Percentiles rank a stretch among this genome's conserved stretches.
Conservation (phyloP, 768 basidiomycete species). For the Agaricus sinodeliciosus region DNA sequence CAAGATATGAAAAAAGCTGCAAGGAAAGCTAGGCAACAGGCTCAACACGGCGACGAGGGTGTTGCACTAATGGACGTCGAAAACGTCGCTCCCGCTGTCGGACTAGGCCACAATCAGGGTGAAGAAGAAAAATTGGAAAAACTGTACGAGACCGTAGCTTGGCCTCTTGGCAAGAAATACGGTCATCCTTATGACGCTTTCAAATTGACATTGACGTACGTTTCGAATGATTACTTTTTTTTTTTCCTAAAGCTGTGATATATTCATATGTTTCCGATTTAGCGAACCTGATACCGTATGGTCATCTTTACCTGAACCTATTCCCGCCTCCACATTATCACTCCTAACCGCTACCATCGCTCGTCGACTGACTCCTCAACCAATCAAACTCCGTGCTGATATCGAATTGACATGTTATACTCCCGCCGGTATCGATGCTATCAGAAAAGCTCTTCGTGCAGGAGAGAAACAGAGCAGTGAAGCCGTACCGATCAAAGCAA, state of each 20-base stretch:
- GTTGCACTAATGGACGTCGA: constrained; percentile 23
- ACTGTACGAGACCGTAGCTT: constrained; percentile 86
- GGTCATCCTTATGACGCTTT: constrained; percentile 98
- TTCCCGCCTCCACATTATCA: constrained; percentile 48
- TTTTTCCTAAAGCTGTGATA: too few species aligned
- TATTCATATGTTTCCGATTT: constrained; percentile 4
- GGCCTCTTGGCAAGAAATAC: constrained; percentile 89
- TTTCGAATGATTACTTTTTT: constrained; percentile 13
- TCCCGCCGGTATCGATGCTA: constrained; percentile 93
- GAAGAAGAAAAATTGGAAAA: constrained; percentile 80
- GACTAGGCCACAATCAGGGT: constrained; percentile 31
- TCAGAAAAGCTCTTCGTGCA: constrained; percentile 83
- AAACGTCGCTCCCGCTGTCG: constrained; percentile 20
- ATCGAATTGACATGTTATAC: constrained; percentile 96
- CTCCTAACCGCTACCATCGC: constrained; percentile 82
- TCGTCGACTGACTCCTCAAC: constrained; percentile 92
- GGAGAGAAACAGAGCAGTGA: constrained; percentile 87
- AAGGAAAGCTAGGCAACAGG: constrained; percentile 34
- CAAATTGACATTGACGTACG: constrained; percentile 91
- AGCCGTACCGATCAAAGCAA: constrained; percentile 93
- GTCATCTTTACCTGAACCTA: constrained; percentile 51
- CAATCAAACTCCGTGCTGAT: constrained; percentile 97
- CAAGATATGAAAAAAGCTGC: constrained; percentile 42
- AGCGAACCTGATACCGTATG: constrained; percentile 70
- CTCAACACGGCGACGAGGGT: constrained; percentile 30